Evolutionary conservation across 306 rosid genomes (phyloP).

Genomic region (Gleditsia sinensis): DNA sequence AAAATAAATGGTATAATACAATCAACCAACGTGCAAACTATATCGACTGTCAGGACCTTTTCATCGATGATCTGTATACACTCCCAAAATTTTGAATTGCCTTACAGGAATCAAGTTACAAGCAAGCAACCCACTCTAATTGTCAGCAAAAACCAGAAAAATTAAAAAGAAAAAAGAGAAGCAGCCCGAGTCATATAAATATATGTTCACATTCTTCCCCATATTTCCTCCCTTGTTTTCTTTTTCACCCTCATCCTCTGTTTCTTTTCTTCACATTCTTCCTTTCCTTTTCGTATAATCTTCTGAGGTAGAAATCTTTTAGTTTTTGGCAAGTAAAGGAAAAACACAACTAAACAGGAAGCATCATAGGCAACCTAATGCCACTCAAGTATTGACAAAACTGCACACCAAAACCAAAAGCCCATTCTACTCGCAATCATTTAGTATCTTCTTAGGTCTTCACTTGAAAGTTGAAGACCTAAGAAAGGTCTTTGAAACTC

Average conservation of each 20-base stretch:
- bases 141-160: conserved; percentile 37
- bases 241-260: neutral
- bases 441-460: conserved; percentile 24
- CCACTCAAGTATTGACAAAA: conserved; percentile 38
- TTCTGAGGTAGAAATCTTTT: conserved; percentile 29
- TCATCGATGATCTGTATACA: conserved; percentile 31
- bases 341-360: too few species aligned
- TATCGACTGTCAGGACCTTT: conserved; percentile 12
- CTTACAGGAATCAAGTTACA: conserved; percentile 37
- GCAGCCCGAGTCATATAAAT: neutral
- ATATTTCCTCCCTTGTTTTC: too few species aligned
- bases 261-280: neutral
- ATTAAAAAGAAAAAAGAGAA: neutral
- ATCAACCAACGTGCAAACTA: conserved; percentile 23
- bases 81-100: conserved; percentile 37
- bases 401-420: conserved; percentile 47
- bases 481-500: too few species aligned
- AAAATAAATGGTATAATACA: conserved; percentile 28
- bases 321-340: too few species aligned
- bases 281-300: neutral
- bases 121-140: conserved; percentile 36
- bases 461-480: too few species aligned
- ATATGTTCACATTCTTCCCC: conserved; percentile 11
- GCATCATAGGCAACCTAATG: too few species aligned
- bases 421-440: conserved; percentile 32